These are phyloP conservation scores for Fusarium albosuccineum DNA, from an alignment of 2,329 filamentous ascomycete species.

Conservation along the genomic window DNA sequence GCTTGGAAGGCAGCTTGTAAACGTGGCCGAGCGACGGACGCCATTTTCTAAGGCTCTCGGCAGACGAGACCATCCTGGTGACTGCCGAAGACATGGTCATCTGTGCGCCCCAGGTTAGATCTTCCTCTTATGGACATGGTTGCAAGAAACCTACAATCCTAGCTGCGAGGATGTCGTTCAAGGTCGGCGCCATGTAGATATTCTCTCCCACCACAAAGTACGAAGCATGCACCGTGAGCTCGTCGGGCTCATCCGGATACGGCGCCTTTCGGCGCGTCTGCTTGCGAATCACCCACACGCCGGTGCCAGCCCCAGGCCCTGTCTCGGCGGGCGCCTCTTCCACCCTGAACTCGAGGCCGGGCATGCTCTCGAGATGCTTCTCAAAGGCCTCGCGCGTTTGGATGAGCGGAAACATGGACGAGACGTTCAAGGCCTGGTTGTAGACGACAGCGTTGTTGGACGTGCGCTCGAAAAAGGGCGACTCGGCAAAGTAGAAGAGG, in stretches of 20 bases:
- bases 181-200: constrained; percentile 74
- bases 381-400: constrained; percentile 74
- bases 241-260: constrained; percentile 66
- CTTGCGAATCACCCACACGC: constrained; percentile 78
- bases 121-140: not conserved
- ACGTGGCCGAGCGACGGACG: constrained; percentile 66
- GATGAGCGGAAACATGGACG: constrained; percentile 68
- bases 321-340: constrained; percentile 74
- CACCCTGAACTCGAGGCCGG: constrained; percentile 75
- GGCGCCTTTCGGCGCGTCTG: constrained; percentile 72
- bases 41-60: constrained; percentile 66
- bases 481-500: constrained; percentile 76
- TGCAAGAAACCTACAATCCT: constrained; percentile 62
- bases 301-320: constrained; percentile 73
- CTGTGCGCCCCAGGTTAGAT: constrained; percentile 49
- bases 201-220: constrained; percentile 77
- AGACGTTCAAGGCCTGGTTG: constrained; percentile 72
- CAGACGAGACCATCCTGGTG: constrained; percentile 64
- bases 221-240: constrained; percentile 69
- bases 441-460: constrained; percentile 76
- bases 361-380: constrained; percentile 72
- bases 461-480: constrained; percentile 76
- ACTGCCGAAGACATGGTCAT: constrained; percentile 68
- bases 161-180: constrained; percentile 70
- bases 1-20: constrained; percentile 58